Percentiles rank a stretch among this genome's conserved stretches.
Conservation (phyloP, 148 eudicot genomes). For the Amaranthus cruentus region DNA sequence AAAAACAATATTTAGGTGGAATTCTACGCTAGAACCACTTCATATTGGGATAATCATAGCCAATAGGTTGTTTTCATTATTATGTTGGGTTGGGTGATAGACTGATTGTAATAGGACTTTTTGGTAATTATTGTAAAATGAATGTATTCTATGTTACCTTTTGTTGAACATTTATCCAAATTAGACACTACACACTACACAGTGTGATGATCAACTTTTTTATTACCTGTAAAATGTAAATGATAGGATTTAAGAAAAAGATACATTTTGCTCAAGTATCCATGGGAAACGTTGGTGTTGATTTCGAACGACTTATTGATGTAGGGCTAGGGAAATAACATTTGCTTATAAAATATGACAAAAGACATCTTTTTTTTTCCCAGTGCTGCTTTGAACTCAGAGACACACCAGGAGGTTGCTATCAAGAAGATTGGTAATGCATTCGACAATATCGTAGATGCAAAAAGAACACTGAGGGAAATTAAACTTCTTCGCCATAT, state of each 20-base stretch:
- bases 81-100: no score
- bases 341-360: no score
- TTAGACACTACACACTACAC: neutral
- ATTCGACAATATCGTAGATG: conserved; percentile 71
- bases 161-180: neutral
- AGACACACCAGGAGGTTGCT: conserved; percentile 67
- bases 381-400: conserved; percentile 78
- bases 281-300: neutral
- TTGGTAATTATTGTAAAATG: no score
- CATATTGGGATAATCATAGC: no score
- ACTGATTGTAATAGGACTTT: no score
- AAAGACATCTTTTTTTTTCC: neutral
- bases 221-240: no score
- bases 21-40: no score
- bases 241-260: neutral
- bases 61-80: no score
- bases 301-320: neutral
- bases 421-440: conserved; percentile 88
- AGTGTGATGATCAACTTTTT: no score
- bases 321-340: conserved; percentile 1
- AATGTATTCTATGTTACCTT: no score
- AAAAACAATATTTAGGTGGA: no score
- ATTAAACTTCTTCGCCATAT: conserved; percentile 72
- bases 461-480: conserved; percentile 77
- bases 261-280: neutral